Conservation (phyloP, 352 stramenopile species). For the Phytophthora pseudosyringae region DNA sequence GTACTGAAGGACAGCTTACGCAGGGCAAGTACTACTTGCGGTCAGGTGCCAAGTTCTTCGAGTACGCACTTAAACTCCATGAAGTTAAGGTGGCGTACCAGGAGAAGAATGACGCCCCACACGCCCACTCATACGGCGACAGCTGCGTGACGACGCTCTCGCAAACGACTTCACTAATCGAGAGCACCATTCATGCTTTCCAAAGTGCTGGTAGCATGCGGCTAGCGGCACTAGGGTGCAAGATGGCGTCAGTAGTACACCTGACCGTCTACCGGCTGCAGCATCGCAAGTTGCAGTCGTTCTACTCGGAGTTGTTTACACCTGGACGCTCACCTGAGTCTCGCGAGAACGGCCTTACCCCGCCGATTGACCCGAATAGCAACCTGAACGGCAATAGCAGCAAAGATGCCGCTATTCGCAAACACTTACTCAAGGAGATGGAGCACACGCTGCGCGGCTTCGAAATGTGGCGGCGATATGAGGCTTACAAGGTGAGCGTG, state of each 20-base stretch:
- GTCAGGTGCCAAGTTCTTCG: conserved; percentile 85
- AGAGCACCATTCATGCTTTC: conserved; percentile 77
- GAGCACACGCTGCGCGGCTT: conserved; percentile 86
- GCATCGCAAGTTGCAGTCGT: conserved; percentile 77
- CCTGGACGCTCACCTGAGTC: conserved; percentile 78
- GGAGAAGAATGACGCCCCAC: conserved; percentile 65
- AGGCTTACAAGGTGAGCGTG: conserved; percentile 70
- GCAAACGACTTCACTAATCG: conserved; percentile 82
- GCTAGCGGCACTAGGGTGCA: conserved; percentile 83
- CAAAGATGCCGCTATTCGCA: conserved; percentile 70
- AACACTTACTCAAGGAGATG: conserved; percentile 85
- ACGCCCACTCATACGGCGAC: conserved; percentile 66
- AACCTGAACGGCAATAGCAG: conserved; percentile 55
- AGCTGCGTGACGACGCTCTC: conserved; percentile 72
- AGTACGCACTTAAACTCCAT: conserved; percentile 79
- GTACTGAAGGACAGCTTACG: conserved; percentile 52
- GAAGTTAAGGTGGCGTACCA: conserved; percentile 86
- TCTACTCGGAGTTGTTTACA: conserved; percentile 85
- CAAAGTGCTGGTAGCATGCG: conserved; percentile 64
- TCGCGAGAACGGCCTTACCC: conserved; percentile 72
- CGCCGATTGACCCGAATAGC: conserved; percentile 59
- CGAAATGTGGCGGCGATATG: conserved; percentile 88
- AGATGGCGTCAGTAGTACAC: conserved; percentile 80
- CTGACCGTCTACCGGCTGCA: conserved; percentile 84
- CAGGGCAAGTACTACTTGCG: conserved; percentile 80